These are phyloP conservation scores for Uronychia binucleata DNA, from an alignment of 73 alveolate genomes.

Conservation along the genomic window DNA sequence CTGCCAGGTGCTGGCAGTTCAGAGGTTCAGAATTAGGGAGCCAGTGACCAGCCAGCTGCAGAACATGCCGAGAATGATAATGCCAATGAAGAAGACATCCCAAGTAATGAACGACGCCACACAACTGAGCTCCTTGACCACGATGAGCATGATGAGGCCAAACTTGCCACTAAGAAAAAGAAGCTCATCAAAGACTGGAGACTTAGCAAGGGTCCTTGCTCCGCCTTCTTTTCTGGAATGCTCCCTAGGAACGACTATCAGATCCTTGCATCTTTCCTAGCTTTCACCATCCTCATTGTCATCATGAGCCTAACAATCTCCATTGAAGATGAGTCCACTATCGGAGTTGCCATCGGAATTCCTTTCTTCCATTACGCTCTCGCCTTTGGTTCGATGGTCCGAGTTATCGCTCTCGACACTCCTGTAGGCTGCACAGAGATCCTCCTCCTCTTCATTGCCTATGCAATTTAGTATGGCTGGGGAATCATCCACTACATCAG, in stretches of 20 bases:
- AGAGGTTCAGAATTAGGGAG: neutral
- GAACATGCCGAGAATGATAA: conserved; percentile 13
- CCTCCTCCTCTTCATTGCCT: conserved; percentile 18
- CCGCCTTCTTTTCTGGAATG: conserved; percentile 58
- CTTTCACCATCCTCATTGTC: conserved; percentile 13
- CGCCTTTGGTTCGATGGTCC: conserved; percentile 22
- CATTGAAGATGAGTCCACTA: conserved; percentile 1
- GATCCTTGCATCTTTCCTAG: conserved; percentile 18
- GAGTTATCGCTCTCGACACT: conserved; percentile 32
- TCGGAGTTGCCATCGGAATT: conserved; percentile 51
- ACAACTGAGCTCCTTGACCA: conserved; percentile 4
- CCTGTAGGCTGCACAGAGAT: conserved; percentile 13
- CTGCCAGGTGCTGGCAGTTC: neutral
- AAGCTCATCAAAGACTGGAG: conserved; percentile 44
- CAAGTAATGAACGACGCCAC: neutral
- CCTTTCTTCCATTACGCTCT: conserved; percentile 42
- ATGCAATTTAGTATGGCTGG: conserved; percentile 36
- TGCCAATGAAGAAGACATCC: conserved; percentile 16
- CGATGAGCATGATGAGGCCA: conserved; percentile 24
- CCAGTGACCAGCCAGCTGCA: neutral
- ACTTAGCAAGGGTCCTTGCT: conserved; percentile 10
- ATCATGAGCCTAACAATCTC: conserved; percentile 42
- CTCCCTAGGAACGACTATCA: conserved; percentile 60
- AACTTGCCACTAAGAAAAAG: conserved; percentile 17
- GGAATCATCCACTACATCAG: neutral